phyloP scores from a whole-genome alignment of 2,329 filamentous ascomycete species.

The Chaetomium sp. region DNA sequence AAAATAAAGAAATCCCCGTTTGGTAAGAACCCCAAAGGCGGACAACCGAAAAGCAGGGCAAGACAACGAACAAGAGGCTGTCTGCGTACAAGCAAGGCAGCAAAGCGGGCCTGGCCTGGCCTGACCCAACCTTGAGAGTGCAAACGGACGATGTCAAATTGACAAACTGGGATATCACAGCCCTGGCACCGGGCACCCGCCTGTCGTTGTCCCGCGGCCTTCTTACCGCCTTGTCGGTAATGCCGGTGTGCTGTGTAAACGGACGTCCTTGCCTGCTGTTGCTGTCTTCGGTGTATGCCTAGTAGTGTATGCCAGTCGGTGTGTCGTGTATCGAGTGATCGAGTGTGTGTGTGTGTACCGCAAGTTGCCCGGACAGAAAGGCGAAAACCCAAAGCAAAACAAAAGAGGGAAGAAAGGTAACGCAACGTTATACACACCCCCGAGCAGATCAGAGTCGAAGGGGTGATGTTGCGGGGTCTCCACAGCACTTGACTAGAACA shows the following conservation, averaged over 20 bases:
- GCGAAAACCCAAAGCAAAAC: not conserved
- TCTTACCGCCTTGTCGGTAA: slow-evolving; percentile 6
- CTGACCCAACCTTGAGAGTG: not conserved
- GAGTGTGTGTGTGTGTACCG: no score
- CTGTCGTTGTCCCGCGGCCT: not conserved
- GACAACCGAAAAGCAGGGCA: not conserved
- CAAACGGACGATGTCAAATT: slow-evolving; percentile 9
- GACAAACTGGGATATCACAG: not conserved
- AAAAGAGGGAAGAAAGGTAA: not conserved
- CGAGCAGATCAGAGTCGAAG: not conserved
- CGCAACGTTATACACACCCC: slow-evolving; percentile 1
- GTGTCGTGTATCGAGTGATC: not conserved
- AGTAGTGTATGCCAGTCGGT: not conserved
- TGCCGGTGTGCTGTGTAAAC: not conserved
- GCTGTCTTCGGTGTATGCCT: no score
- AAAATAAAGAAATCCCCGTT: no score
- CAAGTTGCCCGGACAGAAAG: no score
- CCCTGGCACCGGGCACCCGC: slow-evolving; percentile 6
- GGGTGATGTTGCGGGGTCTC: slow-evolving; percentile 5
- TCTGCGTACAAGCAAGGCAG: not conserved
- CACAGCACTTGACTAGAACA: slow-evolving; percentile 1
- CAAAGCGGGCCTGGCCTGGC: slow-evolving; percentile 3
- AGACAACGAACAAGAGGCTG: not conserved
- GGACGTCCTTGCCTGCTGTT: no score
- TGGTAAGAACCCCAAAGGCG: no score